Base-by-base conservation (phyloP, 139 green algal species). In the Mychonastes homosphaera region DNA sequence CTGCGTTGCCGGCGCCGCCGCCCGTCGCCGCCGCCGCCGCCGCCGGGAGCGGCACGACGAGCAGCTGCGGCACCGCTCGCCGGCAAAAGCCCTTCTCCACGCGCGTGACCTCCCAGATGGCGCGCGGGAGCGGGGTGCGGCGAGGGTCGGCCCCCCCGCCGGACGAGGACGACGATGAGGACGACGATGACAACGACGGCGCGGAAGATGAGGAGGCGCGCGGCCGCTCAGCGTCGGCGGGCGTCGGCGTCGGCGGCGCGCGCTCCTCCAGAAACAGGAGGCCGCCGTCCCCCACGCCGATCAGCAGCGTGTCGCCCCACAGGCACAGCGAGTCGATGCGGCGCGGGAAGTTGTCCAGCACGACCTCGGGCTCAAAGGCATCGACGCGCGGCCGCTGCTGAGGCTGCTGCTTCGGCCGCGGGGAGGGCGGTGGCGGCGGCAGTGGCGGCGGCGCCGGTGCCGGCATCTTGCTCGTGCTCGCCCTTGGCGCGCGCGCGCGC, bases 331-430 rank as follows among this genome's bases (percentile, higher is more conserved):
- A 29, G 12, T 69, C 52, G n/a, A 77, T 64, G 24, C 64, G 62
- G 45, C 62, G 62, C 3, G 54, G 54, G 21, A 77, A 73, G 2
- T 77, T 61, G 29, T 72, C 66, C 12, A 73, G 51, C 16, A 77
- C 64, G 4, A 63, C 53, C 4, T 46, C 28, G 15, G 28, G n/a
- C n/a, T 53, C 47, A 29, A 62, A 77, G 15, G 70, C 70, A 16
- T 52, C 34, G 38, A 73, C n/a, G n/a, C n/a, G n/a, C n/a, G n/a
- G n/a, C n/a, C n/a, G n/a, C n/a, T n/a, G n/a, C n/a, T n/a, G n/a
- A n/a, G n/a, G n/a, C n/a, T n/a, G n/a, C n/a, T n/a, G n/a, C n/a
- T n/a, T n/a, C n/a, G n/a, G n/a, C n/a, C n/a, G n/a, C n/a, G n/a
- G n/a, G n/a, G n/a, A n/a, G n/a, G n/a, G n/a, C n/a, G n/a, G n/a